Conservation (phyloP, 495 filamentous ascomycete species). For the Chaetomium cochliodes region DNA sequence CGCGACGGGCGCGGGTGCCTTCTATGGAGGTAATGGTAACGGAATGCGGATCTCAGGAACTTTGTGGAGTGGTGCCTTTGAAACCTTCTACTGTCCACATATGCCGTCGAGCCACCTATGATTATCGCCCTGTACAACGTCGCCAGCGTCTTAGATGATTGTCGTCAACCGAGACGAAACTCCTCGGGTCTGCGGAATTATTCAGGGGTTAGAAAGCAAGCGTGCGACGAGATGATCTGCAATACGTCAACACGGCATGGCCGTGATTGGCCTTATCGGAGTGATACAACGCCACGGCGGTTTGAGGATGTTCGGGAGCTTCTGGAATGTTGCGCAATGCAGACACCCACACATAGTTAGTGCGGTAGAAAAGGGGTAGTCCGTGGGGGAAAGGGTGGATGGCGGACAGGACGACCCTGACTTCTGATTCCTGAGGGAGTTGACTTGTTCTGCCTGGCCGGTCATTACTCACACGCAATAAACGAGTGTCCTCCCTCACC, state of each 20-base stretch:
- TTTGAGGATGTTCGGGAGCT: not conserved
- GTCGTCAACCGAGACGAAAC: not conserved
- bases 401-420: no score
- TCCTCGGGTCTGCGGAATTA: not conserved
- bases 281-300: not conserved
- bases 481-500: not conserved
- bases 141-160: not conserved
- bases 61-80: not conserved
- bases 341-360: not conserved
- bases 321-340: not conserved
- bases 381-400: no score
- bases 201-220: not conserved
- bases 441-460: no score
- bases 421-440: no score
- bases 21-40: not conserved
- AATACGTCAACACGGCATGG: not conserved
- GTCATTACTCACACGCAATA: not conserved
- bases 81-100: conserved; percentile 2
- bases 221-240: not conserved
- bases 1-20: no score
- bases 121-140: not conserved
- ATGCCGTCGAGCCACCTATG: not conserved
- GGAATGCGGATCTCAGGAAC: not conserved
- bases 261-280: not conserved
- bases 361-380: no score